Percentiles rank a stretch among this genome's conserved stretches.
Conservation (phyloP, 257 asterid genomes). For the Solanum chmielewskii region DNA sequence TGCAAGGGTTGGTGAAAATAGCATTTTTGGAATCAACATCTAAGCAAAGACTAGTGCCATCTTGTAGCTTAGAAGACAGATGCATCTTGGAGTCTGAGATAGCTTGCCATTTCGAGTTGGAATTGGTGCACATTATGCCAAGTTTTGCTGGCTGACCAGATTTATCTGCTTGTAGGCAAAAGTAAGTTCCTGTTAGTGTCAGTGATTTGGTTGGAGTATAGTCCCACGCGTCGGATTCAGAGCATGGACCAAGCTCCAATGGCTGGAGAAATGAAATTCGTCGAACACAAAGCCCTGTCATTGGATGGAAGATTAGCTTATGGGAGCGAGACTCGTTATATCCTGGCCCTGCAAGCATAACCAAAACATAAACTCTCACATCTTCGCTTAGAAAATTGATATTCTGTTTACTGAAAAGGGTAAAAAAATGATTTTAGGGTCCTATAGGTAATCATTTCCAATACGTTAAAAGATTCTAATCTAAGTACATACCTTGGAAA, state of each 20-base stretch:
- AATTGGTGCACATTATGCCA: conserved; percentile 36
- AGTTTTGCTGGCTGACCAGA: conserved; percentile 65
- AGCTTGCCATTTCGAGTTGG: conserved; percentile 62
- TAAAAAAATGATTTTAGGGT: neutral
- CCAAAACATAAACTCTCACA: neutral
- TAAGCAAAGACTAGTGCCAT: conserved; percentile 60
- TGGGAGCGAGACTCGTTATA: conserved; percentile 33
- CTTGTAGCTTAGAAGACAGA: conserved; percentile 51
- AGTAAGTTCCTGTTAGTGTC: conserved; percentile 50
- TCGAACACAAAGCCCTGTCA: conserved; percentile 66
- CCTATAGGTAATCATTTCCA: neutral
- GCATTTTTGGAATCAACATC: conserved; percentile 51
- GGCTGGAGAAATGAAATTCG: conserved; percentile 33
- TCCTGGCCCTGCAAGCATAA: conserved; percentile 63
- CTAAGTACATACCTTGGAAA: conserved; percentile 33
- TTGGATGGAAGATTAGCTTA: conserved; percentile 67
- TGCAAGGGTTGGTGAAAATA: conserved; percentile 55
- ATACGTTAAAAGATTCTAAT: neutral
- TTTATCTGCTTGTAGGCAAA: conserved; percentile 56
- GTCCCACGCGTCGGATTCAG: conserved; percentile 61
- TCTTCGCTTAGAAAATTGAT: neutral
- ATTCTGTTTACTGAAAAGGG: neutral
- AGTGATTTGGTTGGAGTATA: conserved; percentile 41
- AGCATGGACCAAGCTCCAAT: conserved; percentile 61
- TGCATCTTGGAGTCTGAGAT: conserved; percentile 87